Evolutionary conservation across 345 rosid species (phyloP), one percentile per base, ranked within the genome.

Genomic region (Populus ilicifolia): DNA sequence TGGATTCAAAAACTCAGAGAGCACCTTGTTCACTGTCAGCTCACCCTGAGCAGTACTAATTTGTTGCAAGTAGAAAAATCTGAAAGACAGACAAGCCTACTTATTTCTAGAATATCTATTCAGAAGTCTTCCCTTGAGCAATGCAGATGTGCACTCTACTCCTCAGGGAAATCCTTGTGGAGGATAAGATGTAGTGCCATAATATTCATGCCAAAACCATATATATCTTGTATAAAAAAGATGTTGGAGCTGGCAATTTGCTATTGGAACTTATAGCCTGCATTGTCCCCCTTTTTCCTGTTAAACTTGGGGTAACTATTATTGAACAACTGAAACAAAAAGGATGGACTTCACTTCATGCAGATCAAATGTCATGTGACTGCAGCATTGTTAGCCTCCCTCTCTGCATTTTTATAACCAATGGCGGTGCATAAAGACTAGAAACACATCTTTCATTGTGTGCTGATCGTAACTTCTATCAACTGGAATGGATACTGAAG

Each of bases 1-100:
- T 71, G 61, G 46, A 70, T n/a, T 29, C 65, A n/a, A 54, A 46
- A 48, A 65, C 54, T 72, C 25, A 65, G 59, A 54, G 50, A 54
- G 73, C 69, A 78, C 63, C 25, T 35, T 11, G 21, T 67, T 21
- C 54, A 72, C 43, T 30, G 25, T 72, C 71, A n/a, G 48, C 30
- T 67, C 73, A 71, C 39, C 67, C 72, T n/a, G 67, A 72, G 20
- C 11, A n/a, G 4, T 35, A 65, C 23, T 8, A 61, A n/a, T 12
- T 75, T 75, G 35, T 75, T 65, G 25, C 69, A 54, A 1, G 5
- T 54, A 29, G 41, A 72, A 72, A 29, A 72, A 70, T 36, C 18
- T 72, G 30, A 54, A 54, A 9, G 33, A 69, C 20, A n/a, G 14
- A 27, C 21, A 56, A 35, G 13, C 1, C 12, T 21, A 5, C 21